A percentile compares a stretch with the other conserved stretches of the same genome.
Conservation (phyloP, 257 asterid species). For the Misopates orontium region DNA sequence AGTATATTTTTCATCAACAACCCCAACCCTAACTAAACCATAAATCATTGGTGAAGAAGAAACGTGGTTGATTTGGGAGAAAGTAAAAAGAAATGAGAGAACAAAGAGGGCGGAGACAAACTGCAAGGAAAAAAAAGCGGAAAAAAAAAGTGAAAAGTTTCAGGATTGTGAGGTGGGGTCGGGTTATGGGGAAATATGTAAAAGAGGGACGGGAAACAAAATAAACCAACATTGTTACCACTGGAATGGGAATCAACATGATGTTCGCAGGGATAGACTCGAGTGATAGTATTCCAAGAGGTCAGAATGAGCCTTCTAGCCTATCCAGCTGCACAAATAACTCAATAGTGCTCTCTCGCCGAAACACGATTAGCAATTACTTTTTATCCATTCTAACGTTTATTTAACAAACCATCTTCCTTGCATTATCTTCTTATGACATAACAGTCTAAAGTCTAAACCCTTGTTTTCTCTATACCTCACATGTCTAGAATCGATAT, state of each 20-base stretch:
- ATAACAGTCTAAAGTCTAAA: background rate
- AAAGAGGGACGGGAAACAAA: background rate
- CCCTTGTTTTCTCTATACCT: constrained; percentile 6
- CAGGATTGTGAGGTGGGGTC: background rate
- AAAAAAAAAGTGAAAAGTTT: too few relatives aligned
- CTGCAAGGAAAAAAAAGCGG: too few relatives aligned
- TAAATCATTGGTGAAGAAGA: constrained; percentile 3
- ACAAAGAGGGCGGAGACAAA: background rate
- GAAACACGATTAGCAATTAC: background rate
- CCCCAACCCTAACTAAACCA: background rate
- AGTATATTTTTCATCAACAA: background rate
- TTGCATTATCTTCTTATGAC: background rate
- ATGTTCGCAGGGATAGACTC: too few relatives aligned
- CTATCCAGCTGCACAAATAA: background rate
- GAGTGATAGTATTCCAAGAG: background rate
- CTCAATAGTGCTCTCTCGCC: background rate
- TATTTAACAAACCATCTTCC: constrained; percentile 5
- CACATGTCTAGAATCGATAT: constrained; percentile 5
- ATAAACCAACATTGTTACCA: background rate
- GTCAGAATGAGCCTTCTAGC: background rate
- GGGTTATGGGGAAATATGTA: background rate
- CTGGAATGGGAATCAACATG: background rate
- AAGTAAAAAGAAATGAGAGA: background rate
- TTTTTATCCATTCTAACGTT: background rate
- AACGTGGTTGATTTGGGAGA: background rate